phyloP scores from a whole-genome alignment of 495 filamentous ascomycete genomes.

The Aspergillus cristatus region DNA sequence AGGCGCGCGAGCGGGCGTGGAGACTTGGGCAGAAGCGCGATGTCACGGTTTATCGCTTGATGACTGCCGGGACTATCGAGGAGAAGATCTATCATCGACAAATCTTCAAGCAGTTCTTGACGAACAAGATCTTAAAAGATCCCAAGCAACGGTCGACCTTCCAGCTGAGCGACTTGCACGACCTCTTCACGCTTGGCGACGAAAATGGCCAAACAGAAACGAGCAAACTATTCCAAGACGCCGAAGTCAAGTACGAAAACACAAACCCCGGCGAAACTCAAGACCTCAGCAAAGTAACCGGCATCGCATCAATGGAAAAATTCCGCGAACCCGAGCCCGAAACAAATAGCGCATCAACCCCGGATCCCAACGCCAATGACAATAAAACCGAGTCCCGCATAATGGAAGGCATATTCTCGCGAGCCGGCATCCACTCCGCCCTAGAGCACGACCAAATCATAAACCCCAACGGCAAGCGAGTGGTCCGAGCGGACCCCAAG shows the following conservation, averaged over 20 bases:
- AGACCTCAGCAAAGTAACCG: conserved; percentile 42
- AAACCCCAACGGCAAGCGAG: conserved; percentile 51
- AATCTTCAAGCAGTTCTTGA: conserved; percentile 93
- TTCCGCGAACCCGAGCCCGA: conserved; percentile 35
- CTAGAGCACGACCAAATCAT: conserved; percentile 87
- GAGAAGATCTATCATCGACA: conserved; percentile 99
- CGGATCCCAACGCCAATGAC: conserved; percentile 20
- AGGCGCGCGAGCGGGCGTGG: conserved; percentile 96
- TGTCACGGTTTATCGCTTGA: conserved; percentile 87
- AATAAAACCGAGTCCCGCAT: conserved; percentile 48
- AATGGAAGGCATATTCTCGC: conserved; percentile 79
- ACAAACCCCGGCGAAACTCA: conserved; percentile 21
- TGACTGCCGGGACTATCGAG: conserved; percentile 96
- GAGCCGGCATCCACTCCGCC: conserved; percentile 72
- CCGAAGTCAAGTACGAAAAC: conserved; percentile 55
- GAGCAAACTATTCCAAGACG: conserved; percentile 70
- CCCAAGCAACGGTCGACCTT: conserved; percentile 84
- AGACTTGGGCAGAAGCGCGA: conserved; percentile 87
- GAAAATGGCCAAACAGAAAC: conserved; percentile 70
- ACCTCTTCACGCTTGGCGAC: conserved; percentile 75
- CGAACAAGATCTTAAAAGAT: conserved; percentile 88
- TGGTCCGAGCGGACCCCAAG: conserved; percentile 55
- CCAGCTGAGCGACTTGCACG: conserved; percentile 75
- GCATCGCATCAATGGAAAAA: conserved; percentile 49
- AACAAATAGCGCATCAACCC: conserved; percentile 25